Conservation (phyloP, 1,284 basidiomycete species). For the Cryptococcus wingfieldii region DNA sequence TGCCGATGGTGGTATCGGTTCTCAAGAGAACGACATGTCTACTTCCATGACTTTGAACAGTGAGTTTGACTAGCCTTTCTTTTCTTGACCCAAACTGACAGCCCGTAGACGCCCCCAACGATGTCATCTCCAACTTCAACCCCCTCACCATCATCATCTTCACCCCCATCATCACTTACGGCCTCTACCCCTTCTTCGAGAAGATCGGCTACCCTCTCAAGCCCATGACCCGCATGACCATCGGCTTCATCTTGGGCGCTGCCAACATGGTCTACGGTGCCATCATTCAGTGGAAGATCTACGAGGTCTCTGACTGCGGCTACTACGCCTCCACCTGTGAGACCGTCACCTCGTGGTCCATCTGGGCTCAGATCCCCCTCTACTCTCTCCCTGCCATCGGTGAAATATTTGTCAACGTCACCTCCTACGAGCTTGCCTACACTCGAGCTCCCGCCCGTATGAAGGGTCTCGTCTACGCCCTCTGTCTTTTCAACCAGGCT, state of each 20-base stretch:
- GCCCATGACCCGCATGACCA: slow-evolving; percentile 35
- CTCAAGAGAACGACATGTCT: slow-evolving; percentile 47
- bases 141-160: slow-evolving; percentile 50
- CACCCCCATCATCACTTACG: slow-evolving; percentile 50
- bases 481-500: slow-evolving; percentile 51
- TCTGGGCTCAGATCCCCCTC: slow-evolving; percentile 51
- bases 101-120: slow-evolving; percentile 47
- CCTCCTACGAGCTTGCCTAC: slow-evolving; percentile 53
- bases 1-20: slow-evolving; percentile 51
- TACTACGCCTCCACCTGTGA: slow-evolving; percentile 46
- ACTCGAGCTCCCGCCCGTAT: slow-evolving; percentile 49
- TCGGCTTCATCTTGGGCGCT: slow-evolving; percentile 43
- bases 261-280: slow-evolving; percentile 49
- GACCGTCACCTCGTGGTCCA: slow-evolving; percentile 28
- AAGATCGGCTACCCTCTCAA: slow-evolving; percentile 39
- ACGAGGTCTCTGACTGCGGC: slow-evolving; percentile 50
- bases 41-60: slow-evolving; percentile 47
- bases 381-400: slow-evolving; percentile 52
- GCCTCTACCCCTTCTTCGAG: slow-evolving; percentile 50
- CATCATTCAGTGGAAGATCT: slow-evolving; percentile 52
- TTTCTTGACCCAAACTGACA: neutral
- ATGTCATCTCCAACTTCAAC: slow-evolving; percentile 52
- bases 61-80: neutral
- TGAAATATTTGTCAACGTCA: slow-evolving; percentile 53
- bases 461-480: slow-evolving; percentile 49